Evolutionary conservation across 768 basidiomycete genomes (phyloP), one percentile per base, ranked within the genome.

Genomic region (Amanita rubescens): DNA sequence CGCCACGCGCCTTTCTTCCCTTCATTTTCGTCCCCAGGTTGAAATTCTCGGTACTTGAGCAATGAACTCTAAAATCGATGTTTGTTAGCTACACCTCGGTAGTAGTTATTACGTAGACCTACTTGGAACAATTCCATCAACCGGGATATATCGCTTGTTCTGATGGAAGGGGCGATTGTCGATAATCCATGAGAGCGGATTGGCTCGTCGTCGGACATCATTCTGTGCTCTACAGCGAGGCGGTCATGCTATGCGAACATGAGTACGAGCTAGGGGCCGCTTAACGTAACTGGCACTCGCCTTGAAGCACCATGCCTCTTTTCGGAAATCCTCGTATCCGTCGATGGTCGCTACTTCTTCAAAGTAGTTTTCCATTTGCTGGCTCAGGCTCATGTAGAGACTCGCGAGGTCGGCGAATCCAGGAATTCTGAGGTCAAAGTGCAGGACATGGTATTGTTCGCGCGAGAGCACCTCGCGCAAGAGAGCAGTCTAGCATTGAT

Each of bases 121-220:
- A 79, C 86, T 70, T 90, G 90, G 62, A 91, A 90, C 2, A 91
- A 68, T 59, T 91, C 90, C 87, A 93, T 89, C 14, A 92, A 71
- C 17, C 88, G 75, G 6, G 90, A 87, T 37, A 92, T 72, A 59
- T 93, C 90, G 59, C 87, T 85, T 2, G 89, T 87, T 65, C 78
- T 81, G 53, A 92, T 46, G 12, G 52, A 46, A 44, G 42, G 22
- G 33, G 76, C 51, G 65, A 65, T 3, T 69, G 71, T 6, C n/a
- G 27, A 8, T 19, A 37, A 33, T n/a, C 17, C 15, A 39, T 74
- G 71, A 46, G 75, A 76, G 5, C 0, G 73, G 67, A 24, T 71
- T 8, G 65, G 44, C 27, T 60, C 71, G 15, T 70, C 66, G 22
- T 84, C 81, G 1, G 71, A 63, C 15, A 82, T 17, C 19, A 32